Evolutionary conservation across 1,284 basidiomycete genomes (phyloP).

Genomic region (Puccinia coronata): DNA sequence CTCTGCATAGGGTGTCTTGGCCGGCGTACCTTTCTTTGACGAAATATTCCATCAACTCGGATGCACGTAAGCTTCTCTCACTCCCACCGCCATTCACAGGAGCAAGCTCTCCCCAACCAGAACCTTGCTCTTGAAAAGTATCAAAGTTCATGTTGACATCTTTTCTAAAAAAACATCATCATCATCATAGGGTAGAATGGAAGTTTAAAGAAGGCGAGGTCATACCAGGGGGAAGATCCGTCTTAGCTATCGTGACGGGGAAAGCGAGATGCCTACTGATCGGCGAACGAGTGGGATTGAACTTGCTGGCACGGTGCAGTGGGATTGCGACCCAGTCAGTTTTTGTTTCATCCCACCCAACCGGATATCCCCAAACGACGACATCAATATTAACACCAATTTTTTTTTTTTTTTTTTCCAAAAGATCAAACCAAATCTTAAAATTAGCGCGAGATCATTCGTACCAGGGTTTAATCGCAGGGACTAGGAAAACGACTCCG

Average conservation of each 20-base stretch:
- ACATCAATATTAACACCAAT: too few species aligned
- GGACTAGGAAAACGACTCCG: slow-evolving; percentile 97
- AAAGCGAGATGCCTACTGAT: slow-evolving; percentile 85
- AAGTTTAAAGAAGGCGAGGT: slow-evolving; percentile 78
- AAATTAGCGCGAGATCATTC: slow-evolving; percentile 66
- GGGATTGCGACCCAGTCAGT: slow-evolving; percentile 90
- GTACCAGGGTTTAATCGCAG: slow-evolving; percentile 86
- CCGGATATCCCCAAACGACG: too few species aligned
- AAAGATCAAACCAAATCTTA: slow-evolving; percentile 77
- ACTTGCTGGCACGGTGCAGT: slow-evolving; percentile 89
- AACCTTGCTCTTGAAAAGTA: too few species aligned
- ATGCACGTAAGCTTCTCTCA: slow-evolving; percentile 71
- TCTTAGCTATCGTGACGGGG: slow-evolving; percentile 88
- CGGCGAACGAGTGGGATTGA: slow-evolving; percentile 91
- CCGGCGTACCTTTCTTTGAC: slow-evolving; percentile 92
- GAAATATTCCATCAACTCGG: slow-evolving; percentile 87
- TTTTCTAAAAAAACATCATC: background rate
- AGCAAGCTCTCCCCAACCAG: too few species aligned
- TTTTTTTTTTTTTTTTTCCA: too few species aligned
- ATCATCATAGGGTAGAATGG: slow-evolving; percentile 77
- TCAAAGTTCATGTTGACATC: background rate
- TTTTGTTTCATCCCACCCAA: background rate
- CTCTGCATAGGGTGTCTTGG: slow-evolving; percentile 73
- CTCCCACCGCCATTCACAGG: background rate
- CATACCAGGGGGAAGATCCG: slow-evolving; percentile 72